Percentiles rank a stretch among this genome's conserved stretches.
These are phyloP conservation scores for Rauvolfia tetraphylla DNA, from an alignment of 257 asterid genomes.

Conservation along the genomic window DNA sequence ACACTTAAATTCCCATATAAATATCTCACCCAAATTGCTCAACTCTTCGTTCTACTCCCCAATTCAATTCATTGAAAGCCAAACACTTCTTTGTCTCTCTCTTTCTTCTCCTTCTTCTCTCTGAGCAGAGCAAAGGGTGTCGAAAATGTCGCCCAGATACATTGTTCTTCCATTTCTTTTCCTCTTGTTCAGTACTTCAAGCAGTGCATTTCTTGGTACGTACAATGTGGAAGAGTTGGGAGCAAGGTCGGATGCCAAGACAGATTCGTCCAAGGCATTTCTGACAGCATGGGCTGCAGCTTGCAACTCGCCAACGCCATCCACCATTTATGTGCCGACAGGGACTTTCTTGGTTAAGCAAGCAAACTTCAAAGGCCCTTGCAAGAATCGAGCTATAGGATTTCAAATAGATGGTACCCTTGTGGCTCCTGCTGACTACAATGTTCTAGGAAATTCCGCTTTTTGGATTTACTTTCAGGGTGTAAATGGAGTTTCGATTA, in stretches of 20 bases:
- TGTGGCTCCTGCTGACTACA: slow-evolving; percentile 45
- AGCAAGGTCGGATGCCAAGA: slow-evolving; percentile 39
- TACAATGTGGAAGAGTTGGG: slow-evolving; percentile 38
- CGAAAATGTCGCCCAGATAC: background rate
- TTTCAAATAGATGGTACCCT: slow-evolving; percentile 39
- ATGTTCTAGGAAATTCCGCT: slow-evolving; percentile 20
- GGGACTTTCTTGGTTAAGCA: slow-evolving; percentile 40
- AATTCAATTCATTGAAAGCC: no score
- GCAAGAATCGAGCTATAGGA: slow-evolving; percentile 31
- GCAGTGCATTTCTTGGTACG: slow-evolving; percentile 28
- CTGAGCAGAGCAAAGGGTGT: background rate
- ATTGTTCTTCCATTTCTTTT: background rate
- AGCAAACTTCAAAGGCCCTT: slow-evolving; percentile 33
- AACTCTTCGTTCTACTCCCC: no score
- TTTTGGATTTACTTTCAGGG: slow-evolving; percentile 45
- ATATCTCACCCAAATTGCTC: no score
- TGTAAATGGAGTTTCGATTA: slow-evolving; percentile 37
- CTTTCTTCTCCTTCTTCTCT: no score
- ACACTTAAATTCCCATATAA: no score
- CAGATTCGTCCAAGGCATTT: slow-evolving; percentile 41
- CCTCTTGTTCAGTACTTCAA: slow-evolving; percentile 5
- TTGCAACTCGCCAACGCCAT: slow-evolving; percentile 36
- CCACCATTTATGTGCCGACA: slow-evolving; percentile 44
- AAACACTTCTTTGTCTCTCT: no score
- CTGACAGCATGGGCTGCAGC: slow-evolving; percentile 33